Conservation (phyloP, 257 asterid species). For the Galeopsis tetrahit region DNA sequence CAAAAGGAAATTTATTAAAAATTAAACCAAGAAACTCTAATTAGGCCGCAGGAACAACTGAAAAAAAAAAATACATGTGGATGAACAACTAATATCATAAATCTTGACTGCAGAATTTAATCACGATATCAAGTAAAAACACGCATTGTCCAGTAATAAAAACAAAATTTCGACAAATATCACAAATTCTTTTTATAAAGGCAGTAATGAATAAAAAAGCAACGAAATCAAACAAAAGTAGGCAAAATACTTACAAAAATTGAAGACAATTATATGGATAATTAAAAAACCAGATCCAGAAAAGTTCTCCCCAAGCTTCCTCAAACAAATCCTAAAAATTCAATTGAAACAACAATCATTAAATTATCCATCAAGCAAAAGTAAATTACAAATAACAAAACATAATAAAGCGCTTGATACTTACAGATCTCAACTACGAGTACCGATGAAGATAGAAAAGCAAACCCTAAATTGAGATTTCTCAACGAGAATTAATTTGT, state of each 20-base stretch:
- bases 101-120: background rate
- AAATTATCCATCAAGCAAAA: background rate
- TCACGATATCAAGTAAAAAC: background rate
- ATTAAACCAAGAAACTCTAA: background rate
- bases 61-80: background rate
- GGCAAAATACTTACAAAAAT: conserved; percentile 16
- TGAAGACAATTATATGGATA: conserved; percentile 19
- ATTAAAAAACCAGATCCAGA: conserved; percentile 9
- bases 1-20: background rate
- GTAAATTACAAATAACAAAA: background rate
- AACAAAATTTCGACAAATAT: too few relatives aligned
- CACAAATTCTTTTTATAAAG: background rate
- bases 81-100: background rate
- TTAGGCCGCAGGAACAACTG: background rate
- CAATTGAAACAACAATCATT: background rate
- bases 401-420: background rate
- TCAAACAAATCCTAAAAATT: conserved; percentile 22
- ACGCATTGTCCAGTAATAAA: background rate
- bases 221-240: background rate
- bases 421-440: conserved; percentile 20
- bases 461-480: conserved; percentile 25
- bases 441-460: conserved; percentile 27
- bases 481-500: conserved; percentile 6
- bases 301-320: conserved; percentile 26
- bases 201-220: background rate